These are phyloP conservation scores for Myotisia sp. DNA, from an alignment of 2,329 filamentous ascomycete genomes.

Conservation along the genomic window DNA sequence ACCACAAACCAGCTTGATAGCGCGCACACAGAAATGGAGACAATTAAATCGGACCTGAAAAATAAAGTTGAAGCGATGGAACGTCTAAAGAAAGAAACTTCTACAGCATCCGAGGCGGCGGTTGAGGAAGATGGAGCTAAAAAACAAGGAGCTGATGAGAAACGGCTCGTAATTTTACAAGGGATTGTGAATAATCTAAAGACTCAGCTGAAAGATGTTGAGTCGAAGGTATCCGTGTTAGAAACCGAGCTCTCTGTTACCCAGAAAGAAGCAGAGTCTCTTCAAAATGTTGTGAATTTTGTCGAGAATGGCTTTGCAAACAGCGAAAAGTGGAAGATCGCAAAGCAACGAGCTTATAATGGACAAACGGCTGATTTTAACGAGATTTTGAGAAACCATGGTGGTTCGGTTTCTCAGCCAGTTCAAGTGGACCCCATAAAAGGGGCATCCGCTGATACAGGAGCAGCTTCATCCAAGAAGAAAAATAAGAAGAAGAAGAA, in stretches of 20 bases:
- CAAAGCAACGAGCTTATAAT: conserved; percentile 21
- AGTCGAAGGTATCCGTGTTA: conserved; percentile 34
- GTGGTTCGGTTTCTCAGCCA: neutral
- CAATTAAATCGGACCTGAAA: conserved; percentile 26
- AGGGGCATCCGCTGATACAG: no score
- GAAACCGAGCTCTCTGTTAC: conserved; percentile 31
- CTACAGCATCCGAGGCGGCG: neutral
- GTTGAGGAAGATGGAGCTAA: conserved; percentile 20
- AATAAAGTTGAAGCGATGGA: conserved; percentile 30
- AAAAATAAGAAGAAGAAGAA: conserved; percentile 88
- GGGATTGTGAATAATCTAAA: conserved; percentile 42
- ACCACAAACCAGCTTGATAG: conserved; percentile 21
- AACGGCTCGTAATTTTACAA: conserved; percentile 41
- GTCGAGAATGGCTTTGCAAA: conserved; percentile 26
- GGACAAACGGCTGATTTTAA: conserved; percentile 22
- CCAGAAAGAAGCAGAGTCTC: conserved; percentile 20
- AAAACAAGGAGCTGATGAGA: conserved; percentile 27
- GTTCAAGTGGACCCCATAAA: no score
- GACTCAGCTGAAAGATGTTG: conserved; percentile 40
- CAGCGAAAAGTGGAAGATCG: conserved; percentile 23
- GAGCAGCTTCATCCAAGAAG: conserved; percentile 46
- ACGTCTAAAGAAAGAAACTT: conserved; percentile 15
- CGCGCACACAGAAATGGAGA: conserved; percentile 19
- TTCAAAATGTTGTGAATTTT: conserved; percentile 27
- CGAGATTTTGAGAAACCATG: neutral